Conservation (phyloP, 1,284 basidiomycete species). For the Coriolopsis trogii region DNA sequence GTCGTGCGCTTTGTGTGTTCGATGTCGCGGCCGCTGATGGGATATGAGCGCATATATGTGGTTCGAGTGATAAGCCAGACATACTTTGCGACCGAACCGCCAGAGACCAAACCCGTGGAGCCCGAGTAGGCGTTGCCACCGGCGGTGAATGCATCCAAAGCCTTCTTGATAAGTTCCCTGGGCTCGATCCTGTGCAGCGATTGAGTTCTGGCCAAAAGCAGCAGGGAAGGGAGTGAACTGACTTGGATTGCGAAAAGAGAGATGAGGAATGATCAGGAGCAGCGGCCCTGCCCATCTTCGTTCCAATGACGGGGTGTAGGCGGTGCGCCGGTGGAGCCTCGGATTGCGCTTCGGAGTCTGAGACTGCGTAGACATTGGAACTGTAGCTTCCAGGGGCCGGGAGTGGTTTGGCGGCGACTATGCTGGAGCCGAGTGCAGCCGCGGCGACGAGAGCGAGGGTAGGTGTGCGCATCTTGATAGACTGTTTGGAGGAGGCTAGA, state of each 20-base stretch:
- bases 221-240: neutral
- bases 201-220: neutral
- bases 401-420: slow-evolving; percentile 25
- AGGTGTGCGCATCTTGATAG: slow-evolving; percentile 32
- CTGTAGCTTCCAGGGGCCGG: slow-evolving; percentile 15
- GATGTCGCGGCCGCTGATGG: neutral
- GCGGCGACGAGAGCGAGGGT: slow-evolving; percentile 28
- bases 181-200: slow-evolving; percentile 10
- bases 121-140: slow-evolving; percentile 31
- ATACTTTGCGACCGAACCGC: slow-evolving; percentile 15
- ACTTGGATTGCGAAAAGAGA: slow-evolving; percentile 7
- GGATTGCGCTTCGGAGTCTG: slow-evolving; percentile 2
- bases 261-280: slow-evolving; percentile 12
- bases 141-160: slow-evolving; percentile 22
- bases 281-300: slow-evolving; percentile 12
- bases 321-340: slow-evolving; percentile 1
- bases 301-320: slow-evolving; percentile 12
- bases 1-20: slow-evolving; percentile 22
- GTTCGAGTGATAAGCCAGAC: neutral
- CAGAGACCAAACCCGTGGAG: slow-evolving; percentile 11
- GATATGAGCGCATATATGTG: neutral
- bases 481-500: slow-evolving; percentile 1
- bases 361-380: slow-evolving; percentile 15
- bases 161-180: slow-evolving; percentile 17
- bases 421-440: slow-evolving; percentile 27